phyloP scores from a whole-genome alignment of 331 rosid genomes.

The Saraca asoca region DNA sequence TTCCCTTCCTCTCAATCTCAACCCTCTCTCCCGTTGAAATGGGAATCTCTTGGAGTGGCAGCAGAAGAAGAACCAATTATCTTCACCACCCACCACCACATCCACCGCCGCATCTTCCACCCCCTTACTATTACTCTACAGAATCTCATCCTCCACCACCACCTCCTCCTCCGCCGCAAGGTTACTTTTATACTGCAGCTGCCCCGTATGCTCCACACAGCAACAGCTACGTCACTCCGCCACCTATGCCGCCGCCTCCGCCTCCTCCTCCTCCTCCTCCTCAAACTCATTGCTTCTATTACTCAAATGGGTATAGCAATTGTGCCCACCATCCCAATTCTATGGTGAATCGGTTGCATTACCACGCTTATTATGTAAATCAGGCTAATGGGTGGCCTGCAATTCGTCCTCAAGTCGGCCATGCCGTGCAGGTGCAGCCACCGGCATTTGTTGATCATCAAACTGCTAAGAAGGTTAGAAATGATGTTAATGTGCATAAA shows the following conservation, averaged over 20 bases:
- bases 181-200: constrained; percentile 33
- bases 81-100: constrained; percentile 47
- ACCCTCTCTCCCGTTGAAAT: constrained; percentile 35
- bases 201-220: constrained; percentile 25
- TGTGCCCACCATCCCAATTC: constrained; percentile 45
- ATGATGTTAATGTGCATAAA: constrained; percentile 75
- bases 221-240: constrained; percentile 12
- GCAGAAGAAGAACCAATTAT: constrained; percentile 53
- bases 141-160: constrained; percentile 29
- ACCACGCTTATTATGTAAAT: constrained; percentile 52
- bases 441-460: constrained; percentile 82
- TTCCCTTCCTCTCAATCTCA: background rate
- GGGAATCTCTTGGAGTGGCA: constrained; percentile 77
- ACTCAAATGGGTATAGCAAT: constrained; percentile 49
- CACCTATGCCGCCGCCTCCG: constrained; percentile 27
- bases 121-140: constrained; percentile 37
- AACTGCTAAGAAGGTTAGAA: constrained; percentile 73
- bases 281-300: constrained; percentile 52
- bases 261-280: constrained; percentile 43
- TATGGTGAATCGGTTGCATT: constrained; percentile 42
- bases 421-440: constrained; percentile 31
- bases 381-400: constrained; percentile 55
- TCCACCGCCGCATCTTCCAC: constrained; percentile 35
- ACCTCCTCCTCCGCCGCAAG: constrained; percentile 29
- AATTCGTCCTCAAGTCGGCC: constrained; percentile 40